These are phyloP conservation scores for Trametes coccinea DNA, from an alignment of 768 basidiomycete species.

Conservation along the genomic window DNA sequence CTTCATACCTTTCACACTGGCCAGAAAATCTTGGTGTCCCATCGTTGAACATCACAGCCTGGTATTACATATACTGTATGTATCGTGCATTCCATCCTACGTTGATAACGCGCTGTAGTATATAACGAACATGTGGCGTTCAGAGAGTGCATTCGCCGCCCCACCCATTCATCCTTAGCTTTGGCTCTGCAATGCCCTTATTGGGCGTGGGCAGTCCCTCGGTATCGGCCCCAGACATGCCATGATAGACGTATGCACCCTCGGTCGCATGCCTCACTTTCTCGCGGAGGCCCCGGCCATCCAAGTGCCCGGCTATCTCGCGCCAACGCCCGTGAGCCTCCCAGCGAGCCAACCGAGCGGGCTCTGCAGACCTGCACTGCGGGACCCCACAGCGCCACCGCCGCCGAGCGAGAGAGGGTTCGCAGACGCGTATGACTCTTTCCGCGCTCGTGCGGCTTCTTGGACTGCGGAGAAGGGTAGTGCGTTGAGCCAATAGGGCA, in stretches of 20 bases:
- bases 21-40: too few relatives aligned
- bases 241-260: background rate
- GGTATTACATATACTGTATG: too few relatives aligned
- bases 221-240: conserved; percentile 5
- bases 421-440: conserved; percentile 76
- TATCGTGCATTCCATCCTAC: too few relatives aligned
- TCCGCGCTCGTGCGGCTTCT: conserved; percentile 67
- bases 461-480: conserved; percentile 49
- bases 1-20: too few relatives aligned
- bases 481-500: background rate
- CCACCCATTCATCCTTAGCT: background rate
- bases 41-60: too few relatives aligned
- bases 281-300: background rate
- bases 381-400: conserved; percentile 47
- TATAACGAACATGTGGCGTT: too few relatives aligned
- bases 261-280: background rate
- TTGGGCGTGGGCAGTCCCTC: conserved; percentile 12
- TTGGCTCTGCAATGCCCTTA: conserved; percentile 10
- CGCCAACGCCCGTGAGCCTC: conserved; percentile 66
- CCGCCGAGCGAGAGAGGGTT: conserved; percentile 80
- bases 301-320: conserved; percentile 34
- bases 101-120: too few relatives aligned
- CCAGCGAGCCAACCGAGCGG: conserved; percentile 81
- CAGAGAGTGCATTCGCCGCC: background rate
- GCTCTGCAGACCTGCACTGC: conserved; percentile 61